phyloP scores from a whole-genome alignment of 305 asterid genomes.

The Lippia alba region DNA sequence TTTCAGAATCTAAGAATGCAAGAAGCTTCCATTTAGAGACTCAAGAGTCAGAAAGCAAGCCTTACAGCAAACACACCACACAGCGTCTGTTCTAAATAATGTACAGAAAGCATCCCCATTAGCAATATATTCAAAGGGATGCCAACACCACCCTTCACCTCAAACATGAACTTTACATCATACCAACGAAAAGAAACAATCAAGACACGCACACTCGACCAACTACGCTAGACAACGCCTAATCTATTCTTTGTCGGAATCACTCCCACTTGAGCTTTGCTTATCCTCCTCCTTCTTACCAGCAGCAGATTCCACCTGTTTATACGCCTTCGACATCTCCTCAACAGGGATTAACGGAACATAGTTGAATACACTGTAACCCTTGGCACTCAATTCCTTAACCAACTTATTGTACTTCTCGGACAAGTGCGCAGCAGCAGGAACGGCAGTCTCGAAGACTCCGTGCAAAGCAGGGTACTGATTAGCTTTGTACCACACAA shows the following conservation, averaged over 20 bases:
- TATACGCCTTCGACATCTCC: conserved; percentile 62
- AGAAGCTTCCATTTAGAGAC: too few relatives aligned
- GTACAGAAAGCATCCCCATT: conserved; percentile 4
- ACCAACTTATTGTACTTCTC: conserved; percentile 62
- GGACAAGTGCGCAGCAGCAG: conserved; percentile 59
- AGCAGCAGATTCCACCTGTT: conserved; percentile 59
- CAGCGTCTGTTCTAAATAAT: not conserved
- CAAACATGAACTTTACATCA: not conserved
- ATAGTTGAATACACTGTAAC: conserved; percentile 52
- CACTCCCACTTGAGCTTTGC: conserved; percentile 46
- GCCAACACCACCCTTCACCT: not conserved
- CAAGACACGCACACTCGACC: not conserved
- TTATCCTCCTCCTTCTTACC: conserved; percentile 48
- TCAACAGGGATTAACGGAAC: conserved; percentile 71
- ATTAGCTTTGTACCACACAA: conserved; percentile 48
- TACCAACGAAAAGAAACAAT: not conserved
- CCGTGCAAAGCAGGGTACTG: conserved; percentile 54
- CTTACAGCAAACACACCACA: not conserved
- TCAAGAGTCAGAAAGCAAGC: too few relatives aligned
- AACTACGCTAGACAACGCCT: not conserved
- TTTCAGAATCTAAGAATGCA: too few relatives aligned
- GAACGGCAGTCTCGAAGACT: conserved; percentile 46
- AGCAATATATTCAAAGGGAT: not conserved
- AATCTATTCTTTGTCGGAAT: conserved; percentile 46
- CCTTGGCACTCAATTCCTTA: conserved; percentile 51